Base-by-base conservation (phyloP, 2,329 filamentous ascomycete species). In the Aphanoascus verrucosus region DNA sequence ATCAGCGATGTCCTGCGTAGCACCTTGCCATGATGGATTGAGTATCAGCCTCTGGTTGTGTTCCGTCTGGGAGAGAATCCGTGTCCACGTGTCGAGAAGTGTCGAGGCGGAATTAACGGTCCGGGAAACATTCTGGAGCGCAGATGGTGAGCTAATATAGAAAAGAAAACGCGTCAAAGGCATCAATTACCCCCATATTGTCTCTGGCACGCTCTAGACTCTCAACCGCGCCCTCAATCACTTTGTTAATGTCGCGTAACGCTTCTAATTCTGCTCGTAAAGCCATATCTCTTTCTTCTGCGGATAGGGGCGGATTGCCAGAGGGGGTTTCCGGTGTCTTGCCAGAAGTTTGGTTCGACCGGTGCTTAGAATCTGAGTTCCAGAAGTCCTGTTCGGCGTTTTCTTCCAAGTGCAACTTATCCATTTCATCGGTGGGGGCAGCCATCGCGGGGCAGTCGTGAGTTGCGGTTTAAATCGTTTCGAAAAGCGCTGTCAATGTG, bases 21-120 rank as follows among this genome's bases (percentile, higher is more conserved):
- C 86, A 54, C 93, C 93, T 65, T 91, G 85, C 89, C 91, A 98
- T 55, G 82, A 77, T 1, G 88, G 86, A 64, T 95, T 86, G 44
- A 97, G 77, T 43, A 98, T 84, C 49, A 98, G 75, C 20, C 93
- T 83, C 68, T 97, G 90, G 66, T 94, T 97, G 71, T 98, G 93
- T 70, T 98, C 93, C 3, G 93, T 96, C 69, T 98, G 93, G 5
- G 88, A 93, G 11, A 98, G 80, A 60, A 98, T 96, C 50, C 89
- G 84, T 7, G 89, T 94, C 91, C 91, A 98, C 14, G 90, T 94
- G 63, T 94, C 89, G 32, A 98, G 82, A 12, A 98, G 79, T 1
- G 86, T 86, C 12, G 90, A 94, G 2, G 93, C 89, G 53, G 90
- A 91, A 60, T 80, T 79, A 41, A 97, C 89, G 2, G 93, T 96